These are phyloP conservation scores for Penicillium angulare DNA, from an alignment of 495 filamentous ascomycete species.

Conservation along the genomic window DNA sequence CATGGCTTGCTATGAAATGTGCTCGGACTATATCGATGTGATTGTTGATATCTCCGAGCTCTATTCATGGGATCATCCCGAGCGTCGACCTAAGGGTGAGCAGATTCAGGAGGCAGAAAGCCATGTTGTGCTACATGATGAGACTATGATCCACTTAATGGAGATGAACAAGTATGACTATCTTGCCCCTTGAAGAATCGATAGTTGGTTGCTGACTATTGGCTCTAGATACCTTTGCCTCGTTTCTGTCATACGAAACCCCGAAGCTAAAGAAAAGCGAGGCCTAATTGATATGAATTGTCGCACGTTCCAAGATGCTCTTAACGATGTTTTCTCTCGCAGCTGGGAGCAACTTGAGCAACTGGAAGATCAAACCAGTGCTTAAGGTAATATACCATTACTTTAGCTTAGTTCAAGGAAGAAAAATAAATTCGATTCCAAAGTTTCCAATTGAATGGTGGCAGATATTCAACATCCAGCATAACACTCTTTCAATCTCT, in stretches of 20 bases:
- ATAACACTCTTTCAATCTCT: no score
- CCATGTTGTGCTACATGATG: conserved; percentile 72
- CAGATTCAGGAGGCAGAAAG: conserved; percentile 76
- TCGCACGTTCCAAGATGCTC: conserved; percentile 57
- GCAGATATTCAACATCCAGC: no score
- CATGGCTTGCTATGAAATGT: conserved; percentile 93
- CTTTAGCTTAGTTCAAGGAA: neutral
- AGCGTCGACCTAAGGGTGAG: conserved; percentile 58
- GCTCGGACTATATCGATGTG: conserved; percentile 95
- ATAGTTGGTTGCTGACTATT: conserved; percentile 6
- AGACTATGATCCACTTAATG: conserved; percentile 79
- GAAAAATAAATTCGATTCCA: no score
- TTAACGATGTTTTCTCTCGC: conserved; percentile 56
- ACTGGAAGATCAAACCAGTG: neutral
- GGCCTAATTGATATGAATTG: conserved; percentile 62
- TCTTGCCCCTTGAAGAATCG: neutral
- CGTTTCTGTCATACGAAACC: conserved; percentile 72
- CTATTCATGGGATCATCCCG: conserved; percentile 71
- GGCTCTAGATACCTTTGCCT: conserved; percentile 59
- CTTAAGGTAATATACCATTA: neutral
- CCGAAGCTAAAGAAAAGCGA: conserved; percentile 54
- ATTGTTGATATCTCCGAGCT: conserved; percentile 95
- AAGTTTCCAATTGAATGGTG: no score
- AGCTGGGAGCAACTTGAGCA: conserved; percentile 37
- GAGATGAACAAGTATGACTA: conserved; percentile 80